Evolutionary conservation across 768 basidiomycete species (phyloP).

Genomic region (Phlegmacium glaucopus): DNA sequence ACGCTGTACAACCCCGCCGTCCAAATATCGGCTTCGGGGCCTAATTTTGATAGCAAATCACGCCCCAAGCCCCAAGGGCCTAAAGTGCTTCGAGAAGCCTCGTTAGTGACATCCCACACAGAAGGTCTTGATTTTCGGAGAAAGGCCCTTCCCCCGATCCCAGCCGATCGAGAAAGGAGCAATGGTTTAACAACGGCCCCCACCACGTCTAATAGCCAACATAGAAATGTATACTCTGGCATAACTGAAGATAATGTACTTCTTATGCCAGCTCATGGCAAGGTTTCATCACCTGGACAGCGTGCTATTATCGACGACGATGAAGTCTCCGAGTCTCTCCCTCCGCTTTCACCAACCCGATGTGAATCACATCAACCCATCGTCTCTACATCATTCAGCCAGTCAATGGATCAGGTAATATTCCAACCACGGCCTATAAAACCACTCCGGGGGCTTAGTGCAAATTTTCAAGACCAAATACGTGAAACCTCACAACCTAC

Average conservation of each 20-base stretch:
- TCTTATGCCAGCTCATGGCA: conserved; percentile 1
- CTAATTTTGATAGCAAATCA: too few species aligned
- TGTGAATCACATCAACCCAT: neutral
- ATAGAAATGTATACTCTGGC: conserved; percentile 6
- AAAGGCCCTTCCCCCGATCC: neutral
- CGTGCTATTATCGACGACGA: too few species aligned
- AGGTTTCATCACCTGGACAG: neutral
- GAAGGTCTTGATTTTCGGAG: too few species aligned
- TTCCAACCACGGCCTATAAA: conserved; percentile 21
- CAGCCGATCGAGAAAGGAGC: neutral
- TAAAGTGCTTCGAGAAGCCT: too few species aligned
- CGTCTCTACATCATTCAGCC: neutral
- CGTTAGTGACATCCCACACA: too few species aligned
- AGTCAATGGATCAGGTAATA: conserved; percentile 4
- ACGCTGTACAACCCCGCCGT: too few species aligned
- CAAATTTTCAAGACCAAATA: conserved; percentile 21
- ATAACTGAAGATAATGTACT: conserved; percentile 15
- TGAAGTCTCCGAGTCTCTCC: too few species aligned
- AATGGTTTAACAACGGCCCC: neutral
- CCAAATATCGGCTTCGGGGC: too few species aligned
- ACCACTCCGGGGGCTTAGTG: conserved; percentile 17
- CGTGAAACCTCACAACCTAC: conserved; percentile 8
- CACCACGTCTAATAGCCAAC: neutral
- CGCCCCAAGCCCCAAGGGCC: too few species aligned
- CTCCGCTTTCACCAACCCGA: too few species aligned